Conservation (phyloP, 202 grass and related monocot species). For the Setaria italica region DNA sequence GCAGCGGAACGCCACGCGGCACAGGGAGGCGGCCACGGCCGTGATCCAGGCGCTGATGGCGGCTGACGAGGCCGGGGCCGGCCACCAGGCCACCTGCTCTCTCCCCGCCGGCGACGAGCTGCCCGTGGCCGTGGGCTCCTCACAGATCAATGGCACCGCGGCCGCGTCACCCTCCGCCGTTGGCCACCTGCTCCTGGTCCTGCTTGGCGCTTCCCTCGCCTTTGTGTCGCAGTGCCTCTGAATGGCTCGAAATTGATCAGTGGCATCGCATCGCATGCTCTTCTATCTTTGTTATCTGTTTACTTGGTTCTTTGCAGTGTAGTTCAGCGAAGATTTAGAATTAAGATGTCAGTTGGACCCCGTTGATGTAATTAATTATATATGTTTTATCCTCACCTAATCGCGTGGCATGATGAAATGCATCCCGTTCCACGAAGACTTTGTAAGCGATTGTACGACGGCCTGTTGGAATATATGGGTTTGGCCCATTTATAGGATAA, state of each 20-base stretch:
- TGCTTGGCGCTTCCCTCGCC: neutral
- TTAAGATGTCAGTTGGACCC: neutral
- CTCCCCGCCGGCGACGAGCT: slow-evolving; percentile 51
- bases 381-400: no score
- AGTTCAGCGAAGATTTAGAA: neutral
- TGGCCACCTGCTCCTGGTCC: neutral
- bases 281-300: neutral
- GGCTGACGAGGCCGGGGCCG: slow-evolving; percentile 51
- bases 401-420: no score
- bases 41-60: slow-evolving; percentile 73
- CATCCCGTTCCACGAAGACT: no score
- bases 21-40: slow-evolving; percentile 54
- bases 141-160: slow-evolving; percentile 55
- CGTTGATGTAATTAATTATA: neutral
- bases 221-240: slow-evolving; percentile 3
- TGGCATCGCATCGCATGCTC: neutral
- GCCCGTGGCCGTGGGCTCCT: slow-evolving; percentile 65
- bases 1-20: slow-evolving; percentile 61
- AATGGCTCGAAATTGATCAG: neutral
- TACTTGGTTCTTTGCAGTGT: neutral
- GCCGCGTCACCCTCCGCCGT: neutral
- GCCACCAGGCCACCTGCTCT: slow-evolving; percentile 53
- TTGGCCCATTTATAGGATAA: no score
- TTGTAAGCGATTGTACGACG: no score
- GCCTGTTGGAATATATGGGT: no score